phyloP scores from a whole-genome alignment of 1,139 yeast genomes.

The Candida frijolesensis region DNA sequence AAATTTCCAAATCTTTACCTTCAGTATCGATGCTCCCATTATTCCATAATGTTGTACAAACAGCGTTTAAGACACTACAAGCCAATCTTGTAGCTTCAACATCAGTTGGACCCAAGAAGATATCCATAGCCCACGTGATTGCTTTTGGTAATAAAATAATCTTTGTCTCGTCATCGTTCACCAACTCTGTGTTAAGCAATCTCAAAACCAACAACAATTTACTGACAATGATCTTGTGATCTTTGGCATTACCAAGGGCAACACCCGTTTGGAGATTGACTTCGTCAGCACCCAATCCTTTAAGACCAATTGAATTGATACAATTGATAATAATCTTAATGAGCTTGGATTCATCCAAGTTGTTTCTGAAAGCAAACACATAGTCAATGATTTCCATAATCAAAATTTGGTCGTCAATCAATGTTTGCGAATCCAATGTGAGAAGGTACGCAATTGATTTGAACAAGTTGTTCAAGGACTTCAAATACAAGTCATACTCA shows the following conservation, averaged over 20 bases:
- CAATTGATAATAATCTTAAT: constrained; percentile 42
- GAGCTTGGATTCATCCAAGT: constrained; percentile 42
- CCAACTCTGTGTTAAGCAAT: constrained; percentile 52
- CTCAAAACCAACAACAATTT: constrained; percentile 63
- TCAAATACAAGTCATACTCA: constrained; percentile 32
- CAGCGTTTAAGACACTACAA: constrained; percentile 55
- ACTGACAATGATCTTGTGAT: constrained; percentile 56
- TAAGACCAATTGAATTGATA: constrained; percentile 52
- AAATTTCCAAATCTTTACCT: constrained; percentile 28
- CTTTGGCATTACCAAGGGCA: constrained; percentile 38
- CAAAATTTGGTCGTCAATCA: constrained; percentile 61
- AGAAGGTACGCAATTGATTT: constrained; percentile 51
- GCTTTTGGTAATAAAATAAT: constrained; percentile 51
- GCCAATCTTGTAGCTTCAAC: constrained; percentile 65
- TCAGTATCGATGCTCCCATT: constrained; percentile 24
- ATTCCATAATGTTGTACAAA: constrained; percentile 44
- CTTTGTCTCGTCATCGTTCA: constrained; percentile 37
- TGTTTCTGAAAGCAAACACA: constrained; percentile 44
- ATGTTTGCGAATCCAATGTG: constrained; percentile 43
- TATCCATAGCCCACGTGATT: constrained; percentile 66
- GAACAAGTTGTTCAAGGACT: constrained; percentile 34
- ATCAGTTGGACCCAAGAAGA: constrained; percentile 55
- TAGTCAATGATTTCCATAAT: constrained; percentile 61
- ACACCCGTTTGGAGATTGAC: constrained; percentile 21
- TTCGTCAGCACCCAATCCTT: constrained; percentile 54